Conservation (phyloP, 2,329 filamentous ascomycete species). For the Apiospora arundinis region DNA sequence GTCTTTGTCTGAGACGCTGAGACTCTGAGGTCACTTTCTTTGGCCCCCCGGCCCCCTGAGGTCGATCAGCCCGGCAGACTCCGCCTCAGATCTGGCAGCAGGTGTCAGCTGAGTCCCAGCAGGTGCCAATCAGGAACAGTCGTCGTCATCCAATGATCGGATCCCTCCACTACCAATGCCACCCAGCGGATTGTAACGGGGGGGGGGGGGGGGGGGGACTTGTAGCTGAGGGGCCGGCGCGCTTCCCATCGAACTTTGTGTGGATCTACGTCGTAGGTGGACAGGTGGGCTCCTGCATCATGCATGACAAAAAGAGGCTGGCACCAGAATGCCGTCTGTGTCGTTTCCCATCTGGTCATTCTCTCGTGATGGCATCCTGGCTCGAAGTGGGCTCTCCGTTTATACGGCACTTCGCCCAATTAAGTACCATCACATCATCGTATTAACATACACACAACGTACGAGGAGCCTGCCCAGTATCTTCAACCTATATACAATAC, state of each 20-base stretch:
- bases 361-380: conserved; percentile 10
- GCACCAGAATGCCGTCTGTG: background rate
- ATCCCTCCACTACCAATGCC: conserved; percentile 1
- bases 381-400: background rate
- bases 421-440: background rate
- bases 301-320: background rate
- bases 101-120: background rate
- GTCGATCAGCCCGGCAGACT: background rate
- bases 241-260: background rate
- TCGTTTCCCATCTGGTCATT: conserved; percentile 10
- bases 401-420: background rate
- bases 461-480: background rate
- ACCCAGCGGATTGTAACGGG: background rate
- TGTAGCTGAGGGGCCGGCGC: background rate
- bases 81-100: conserved; percentile 2
- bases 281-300: conserved; percentile 11
- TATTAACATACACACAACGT: background rate
- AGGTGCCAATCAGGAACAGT: background rate
- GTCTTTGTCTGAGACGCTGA: conserved; percentile 9
- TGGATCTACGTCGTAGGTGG: background rate
- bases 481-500: background rate
- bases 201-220: background rate
- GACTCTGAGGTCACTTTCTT: conserved; percentile 1
- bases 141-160: conserved; percentile 12
- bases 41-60: background rate